phyloP scores from a whole-genome alignment of 768 basidiomycete genomes.

The Tylopilus rubrobrunneus region DNA sequence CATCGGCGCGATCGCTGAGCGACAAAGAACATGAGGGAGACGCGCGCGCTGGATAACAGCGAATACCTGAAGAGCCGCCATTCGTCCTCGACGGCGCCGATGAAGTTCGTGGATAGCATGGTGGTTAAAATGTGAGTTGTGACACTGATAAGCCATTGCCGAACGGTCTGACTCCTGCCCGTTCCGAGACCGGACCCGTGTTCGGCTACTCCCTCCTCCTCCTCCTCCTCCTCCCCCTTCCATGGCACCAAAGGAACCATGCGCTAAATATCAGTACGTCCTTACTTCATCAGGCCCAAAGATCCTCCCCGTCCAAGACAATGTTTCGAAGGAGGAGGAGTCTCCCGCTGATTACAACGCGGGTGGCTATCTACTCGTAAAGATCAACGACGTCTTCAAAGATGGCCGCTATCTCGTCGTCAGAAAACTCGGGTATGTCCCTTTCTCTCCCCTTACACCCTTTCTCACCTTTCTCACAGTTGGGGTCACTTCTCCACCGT shows the following conservation, averaged over 20 bases:
- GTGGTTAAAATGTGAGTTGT: slow-evolving; percentile 14
- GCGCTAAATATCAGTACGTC: slow-evolving; percentile 74
- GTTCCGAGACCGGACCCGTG: slow-evolving; percentile 19
- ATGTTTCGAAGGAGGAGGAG: slow-evolving; percentile 71
- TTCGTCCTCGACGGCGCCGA: slow-evolving; percentile 80
- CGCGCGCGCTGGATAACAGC: not conserved
- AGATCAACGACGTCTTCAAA: slow-evolving; percentile 81
- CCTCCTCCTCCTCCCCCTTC: not conserved
- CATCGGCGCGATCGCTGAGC: slow-evolving; percentile 57
- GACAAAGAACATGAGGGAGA: not conserved
- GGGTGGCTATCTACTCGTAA: slow-evolving; percentile 78
- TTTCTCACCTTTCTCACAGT: slow-evolving; percentile 35
- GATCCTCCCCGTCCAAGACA: slow-evolving; percentile 67
- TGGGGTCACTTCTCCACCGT: slow-evolving; percentile 98
- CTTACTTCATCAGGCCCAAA: slow-evolving; percentile 62
- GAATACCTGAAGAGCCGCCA: slow-evolving; percentile 76
- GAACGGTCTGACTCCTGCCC: slow-evolving; percentile 1
- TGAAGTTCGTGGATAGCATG: slow-evolving; percentile 41
- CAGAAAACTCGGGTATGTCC: slow-evolving; percentile 78
- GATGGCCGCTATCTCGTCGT: slow-evolving; percentile 80
- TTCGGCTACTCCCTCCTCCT: slow-evolving; percentile 10
- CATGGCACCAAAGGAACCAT: slow-evolving; percentile 67
- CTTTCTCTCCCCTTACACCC: not conserved
- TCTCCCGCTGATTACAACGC: slow-evolving; percentile 79
- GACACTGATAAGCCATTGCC: not conserved